A percentile compares a stretch with the other conserved stretches of the same genome.
These are phyloP conservation scores for Starmerella floricola DNA, from an alignment of 805 yeast genomes.

Conservation along the genomic window DNA sequence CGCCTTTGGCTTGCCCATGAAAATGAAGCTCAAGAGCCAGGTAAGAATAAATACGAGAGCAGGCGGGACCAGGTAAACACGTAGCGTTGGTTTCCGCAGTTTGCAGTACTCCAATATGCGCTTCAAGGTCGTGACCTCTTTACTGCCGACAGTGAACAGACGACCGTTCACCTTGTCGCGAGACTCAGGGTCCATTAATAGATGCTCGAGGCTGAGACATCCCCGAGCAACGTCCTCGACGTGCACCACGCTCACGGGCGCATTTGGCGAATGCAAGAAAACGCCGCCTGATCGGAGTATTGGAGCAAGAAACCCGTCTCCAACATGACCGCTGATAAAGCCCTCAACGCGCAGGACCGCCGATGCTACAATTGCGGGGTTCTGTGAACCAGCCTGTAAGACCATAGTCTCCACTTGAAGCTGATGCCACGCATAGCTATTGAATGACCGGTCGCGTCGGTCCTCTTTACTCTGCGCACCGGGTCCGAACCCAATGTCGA, in stretches of 20 bases:
- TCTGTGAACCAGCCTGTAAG: neutral
- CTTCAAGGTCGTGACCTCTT: slow-evolving; percentile 21
- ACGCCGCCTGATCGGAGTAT: slow-evolving; percentile 18
- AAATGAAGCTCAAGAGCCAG: slow-evolving; percentile 15
- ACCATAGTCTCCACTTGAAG: slow-evolving; percentile 20
- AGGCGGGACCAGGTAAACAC: slow-evolving; percentile 18
- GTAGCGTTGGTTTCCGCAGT: slow-evolving; percentile 11
- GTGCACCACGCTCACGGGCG: slow-evolving; percentile 26
- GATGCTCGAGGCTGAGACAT: slow-evolving; percentile 31
- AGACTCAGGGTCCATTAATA: slow-evolving; percentile 21
- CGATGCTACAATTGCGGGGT: slow-evolving; percentile 9
- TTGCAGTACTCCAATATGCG: slow-evolving; percentile 20
- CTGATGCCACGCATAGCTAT: slow-evolving; percentile 25
- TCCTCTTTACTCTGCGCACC: slow-evolving; percentile 3
- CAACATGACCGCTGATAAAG: slow-evolving; percentile 23
- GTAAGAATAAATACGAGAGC: slow-evolving; percentile 18
- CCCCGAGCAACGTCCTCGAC: slow-evolving; percentile 32
- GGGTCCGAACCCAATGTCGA: neutral
- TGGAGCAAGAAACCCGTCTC: slow-evolving; percentile 23
- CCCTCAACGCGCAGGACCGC: slow-evolving; percentile 24
- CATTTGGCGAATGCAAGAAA: slow-evolving; percentile 20
- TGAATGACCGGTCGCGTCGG: slow-evolving; percentile 17
- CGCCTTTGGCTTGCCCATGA: slow-evolving; percentile 10
- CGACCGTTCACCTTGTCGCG: slow-evolving; percentile 8
- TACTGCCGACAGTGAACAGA: slow-evolving; percentile 19